Conservation (phyloP, 108 stramenopile genomes). For the Discostella stelligeroides region DNA sequence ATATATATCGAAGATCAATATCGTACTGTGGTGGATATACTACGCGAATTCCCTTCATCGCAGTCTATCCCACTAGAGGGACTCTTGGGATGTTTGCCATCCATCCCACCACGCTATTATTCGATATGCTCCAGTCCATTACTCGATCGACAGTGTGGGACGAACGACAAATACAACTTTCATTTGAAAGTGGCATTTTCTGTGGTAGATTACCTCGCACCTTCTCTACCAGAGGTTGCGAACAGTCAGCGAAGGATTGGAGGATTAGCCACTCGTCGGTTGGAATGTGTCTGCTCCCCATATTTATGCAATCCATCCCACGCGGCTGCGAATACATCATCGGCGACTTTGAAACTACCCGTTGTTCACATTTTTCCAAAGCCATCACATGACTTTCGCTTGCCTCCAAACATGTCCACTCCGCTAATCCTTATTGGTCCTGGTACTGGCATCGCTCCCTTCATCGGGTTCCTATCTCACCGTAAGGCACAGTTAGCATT, state of each 20-base stretch:
- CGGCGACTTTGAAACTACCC: slow-evolving; percentile 7
- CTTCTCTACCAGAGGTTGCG: slow-evolving; percentile 33
- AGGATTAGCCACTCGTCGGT: slow-evolving; percentile 77
- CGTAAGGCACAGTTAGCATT: slow-evolving; percentile 61
- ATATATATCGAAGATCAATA: slow-evolving; percentile 74
- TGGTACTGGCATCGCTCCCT: slow-evolving; percentile 98
- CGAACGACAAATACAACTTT: neutral
- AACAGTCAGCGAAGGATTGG: slow-evolving; percentile 63
- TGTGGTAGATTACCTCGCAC: slow-evolving; percentile 88
- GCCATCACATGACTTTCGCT: slow-evolving; percentile 81
- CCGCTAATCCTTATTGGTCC: slow-evolving; percentile 97
- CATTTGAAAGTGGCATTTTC: slow-evolving; percentile 85
- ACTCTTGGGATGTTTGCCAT: slow-evolving; percentile 69
- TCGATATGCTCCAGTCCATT: slow-evolving; percentile 92
- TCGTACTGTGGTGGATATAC: slow-evolving; percentile 74
- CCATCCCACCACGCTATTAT: slow-evolving; percentile 90
- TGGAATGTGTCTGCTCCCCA: slow-evolving; percentile 71
- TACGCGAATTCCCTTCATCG: slow-evolving; percentile 89
- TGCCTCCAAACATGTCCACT: slow-evolving; percentile 67
- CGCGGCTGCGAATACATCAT: neutral
- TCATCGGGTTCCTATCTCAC: slow-evolving; percentile 92
- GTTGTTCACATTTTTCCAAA: slow-evolving; percentile 84
- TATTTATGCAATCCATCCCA: slow-evolving; percentile 41
- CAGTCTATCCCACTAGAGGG: slow-evolving; percentile 71
- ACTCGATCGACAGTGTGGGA: slow-evolving; percentile 27